phyloP scores from a whole-genome alignment of 2,329 filamentous ascomycete species.

The Fusarium buxicola region DNA sequence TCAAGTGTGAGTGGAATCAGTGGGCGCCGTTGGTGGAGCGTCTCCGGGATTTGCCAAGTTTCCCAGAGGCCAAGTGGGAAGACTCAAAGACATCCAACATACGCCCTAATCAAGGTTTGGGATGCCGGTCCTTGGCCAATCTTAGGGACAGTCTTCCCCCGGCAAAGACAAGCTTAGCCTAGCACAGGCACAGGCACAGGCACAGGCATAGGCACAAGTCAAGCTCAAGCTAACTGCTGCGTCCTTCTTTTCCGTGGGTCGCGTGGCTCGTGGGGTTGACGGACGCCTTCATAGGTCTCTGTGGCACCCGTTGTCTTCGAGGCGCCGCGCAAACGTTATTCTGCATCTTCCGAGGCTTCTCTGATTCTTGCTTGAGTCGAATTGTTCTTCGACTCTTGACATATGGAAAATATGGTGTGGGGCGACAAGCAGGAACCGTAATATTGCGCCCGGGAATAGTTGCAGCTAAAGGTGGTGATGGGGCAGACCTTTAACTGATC shows the following conservation, averaged over 20 bases:
- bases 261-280: constrained; percentile 37
- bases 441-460: constrained; percentile 30
- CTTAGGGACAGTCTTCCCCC: constrained; percentile 26
- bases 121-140: constrained; percentile 25
- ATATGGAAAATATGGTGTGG: constrained; percentile 12
- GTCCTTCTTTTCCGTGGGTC: constrained; percentile 19
- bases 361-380: not conserved
- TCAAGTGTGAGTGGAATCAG: constrained; percentile 42
- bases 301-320: constrained; percentile 24
- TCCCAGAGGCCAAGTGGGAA: constrained; percentile 27
- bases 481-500: constrained; percentile 16
- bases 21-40: constrained; percentile 32
- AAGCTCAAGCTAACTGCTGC: constrained; percentile 23
- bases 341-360: not conserved
- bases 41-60: constrained; percentile 26
- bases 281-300: constrained; percentile 24
- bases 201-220: constrained; percentile 5
- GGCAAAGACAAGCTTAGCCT: constrained; percentile 8
- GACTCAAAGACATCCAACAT: constrained; percentile 20
- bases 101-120: constrained; percentile 40
- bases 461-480: constrained; percentile 25
- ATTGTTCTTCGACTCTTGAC: not conserved
- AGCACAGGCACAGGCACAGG: constrained; percentile 33
- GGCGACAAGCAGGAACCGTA: constrained; percentile 35
- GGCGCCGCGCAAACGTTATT: constrained; percentile 10